Evolutionary conservation across 441 rosid species (phyloP).

Genomic region (Lepidium campestre): DNA sequence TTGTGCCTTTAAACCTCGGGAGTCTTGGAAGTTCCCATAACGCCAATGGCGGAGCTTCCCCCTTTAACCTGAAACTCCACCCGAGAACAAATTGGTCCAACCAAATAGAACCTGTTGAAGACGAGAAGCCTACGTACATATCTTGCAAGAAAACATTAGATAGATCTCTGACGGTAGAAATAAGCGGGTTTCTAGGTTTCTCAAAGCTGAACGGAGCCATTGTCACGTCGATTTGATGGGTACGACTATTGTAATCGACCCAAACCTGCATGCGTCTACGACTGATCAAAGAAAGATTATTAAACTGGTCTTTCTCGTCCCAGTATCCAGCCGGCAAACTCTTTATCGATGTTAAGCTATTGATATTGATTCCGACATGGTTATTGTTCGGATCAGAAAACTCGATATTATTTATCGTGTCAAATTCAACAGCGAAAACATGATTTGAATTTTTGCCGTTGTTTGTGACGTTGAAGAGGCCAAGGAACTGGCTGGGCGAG

Average conservation of each 20-base stretch:
- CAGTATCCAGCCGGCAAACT: slow-evolving; percentile 41
- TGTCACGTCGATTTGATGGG: slow-evolving; percentile 36
- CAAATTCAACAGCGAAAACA: slow-evolving; percentile 64
- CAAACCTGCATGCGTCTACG: slow-evolving; percentile 42
- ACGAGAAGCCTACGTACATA: slow-evolving; percentile 67
- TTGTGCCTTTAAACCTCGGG: not conserved
- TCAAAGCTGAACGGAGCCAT: slow-evolving; percentile 35
- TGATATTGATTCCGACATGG: slow-evolving; percentile 69
- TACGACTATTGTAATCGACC: slow-evolving; percentile 53
- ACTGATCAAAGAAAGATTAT: slow-evolving; percentile 38
- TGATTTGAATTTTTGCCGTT: slow-evolving; percentile 47
- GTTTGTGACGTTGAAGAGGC: slow-evolving; percentile 46
- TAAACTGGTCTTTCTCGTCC: slow-evolving; percentile 20
- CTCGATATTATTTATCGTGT: slow-evolving; percentile 47
- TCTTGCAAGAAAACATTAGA: slow-evolving; percentile 38
- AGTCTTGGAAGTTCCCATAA: slow-evolving; percentile 49
- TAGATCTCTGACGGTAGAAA: slow-evolving; percentile 45
- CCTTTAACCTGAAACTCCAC: slow-evolving; percentile 59
- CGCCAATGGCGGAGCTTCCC: slow-evolving; percentile 37
- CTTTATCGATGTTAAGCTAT: slow-evolving; percentile 43
- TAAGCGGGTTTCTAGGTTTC: slow-evolving; percentile 46
- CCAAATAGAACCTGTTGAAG: slow-evolving; percentile 53
- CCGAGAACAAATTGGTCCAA: slow-evolving; percentile 56
- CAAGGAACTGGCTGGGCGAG: slow-evolving; percentile 55
- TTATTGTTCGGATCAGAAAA: slow-evolving; percentile 51